Percentiles rank a stretch among this genome's conserved stretches.
Conservation (phyloP, 805 yeast species). For the Candida morakotiae region DNA sequence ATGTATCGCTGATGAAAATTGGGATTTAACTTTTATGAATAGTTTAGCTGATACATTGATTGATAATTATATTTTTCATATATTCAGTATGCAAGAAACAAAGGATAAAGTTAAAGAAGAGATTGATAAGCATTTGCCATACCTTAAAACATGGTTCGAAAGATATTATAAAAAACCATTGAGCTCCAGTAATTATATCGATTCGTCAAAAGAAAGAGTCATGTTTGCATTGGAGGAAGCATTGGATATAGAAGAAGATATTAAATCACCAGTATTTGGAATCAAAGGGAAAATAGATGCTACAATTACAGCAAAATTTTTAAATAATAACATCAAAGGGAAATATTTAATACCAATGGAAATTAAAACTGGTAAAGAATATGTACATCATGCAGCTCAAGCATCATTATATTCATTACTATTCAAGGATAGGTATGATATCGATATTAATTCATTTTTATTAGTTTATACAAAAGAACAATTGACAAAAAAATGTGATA, state of each 20-base stretch:
- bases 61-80: constrained; percentile 43
- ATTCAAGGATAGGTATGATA: constrained; percentile 73
- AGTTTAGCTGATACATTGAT: constrained; percentile 35
- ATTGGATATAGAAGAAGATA: constrained; percentile 82
- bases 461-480: constrained; percentile 69
- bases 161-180: constrained; percentile 33
- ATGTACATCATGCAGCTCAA: constrained; percentile 78
- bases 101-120: constrained; percentile 40
- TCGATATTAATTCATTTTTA: constrained; percentile 60
- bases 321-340: constrained; percentile 23
- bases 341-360: constrained; percentile 74
- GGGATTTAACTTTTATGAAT: constrained; percentile 36
- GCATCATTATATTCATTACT: constrained; percentile 76
- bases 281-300: constrained; percentile 87
- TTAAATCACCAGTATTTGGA: constrained; percentile 90
- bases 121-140: constrained; percentile 45
- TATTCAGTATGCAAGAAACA: constrained; percentile 50
- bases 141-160: constrained; percentile 51
- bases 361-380: constrained; percentile 77
- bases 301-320: constrained; percentile 60
- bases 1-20: constrained; percentile 40
- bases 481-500: constrained; percentile 51
- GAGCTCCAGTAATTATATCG: constrained; percentile 15
- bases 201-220: constrained; percentile 26
- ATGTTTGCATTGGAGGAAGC: constrained; percentile 57